A percentile compares a stretch with the other conserved stretches of the same genome.
phyloP scores from a whole-genome alignment of 2,329 filamentous ascomycete genomes.

The Ophiocordyceps australis region DNA sequence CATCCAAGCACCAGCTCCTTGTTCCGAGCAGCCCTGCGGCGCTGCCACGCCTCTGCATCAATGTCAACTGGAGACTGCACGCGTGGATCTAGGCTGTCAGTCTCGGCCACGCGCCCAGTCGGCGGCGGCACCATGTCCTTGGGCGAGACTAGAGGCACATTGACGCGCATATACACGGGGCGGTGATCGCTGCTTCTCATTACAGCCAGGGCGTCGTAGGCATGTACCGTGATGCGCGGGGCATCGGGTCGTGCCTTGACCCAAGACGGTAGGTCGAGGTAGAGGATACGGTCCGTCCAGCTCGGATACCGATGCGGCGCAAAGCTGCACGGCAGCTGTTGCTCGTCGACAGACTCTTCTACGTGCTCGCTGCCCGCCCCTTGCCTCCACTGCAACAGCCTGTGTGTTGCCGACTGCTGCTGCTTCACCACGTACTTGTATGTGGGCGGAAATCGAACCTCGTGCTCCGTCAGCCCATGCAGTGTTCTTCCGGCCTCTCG shows the following conservation, averaged over 20 bases:
- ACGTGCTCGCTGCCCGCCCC: slow-evolving; percentile 10
- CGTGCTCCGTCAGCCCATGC: slow-evolving; percentile 60
- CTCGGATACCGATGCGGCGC: slow-evolving; percentile 71
- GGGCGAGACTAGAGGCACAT: slow-evolving; percentile 39
- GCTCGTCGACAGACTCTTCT: slow-evolving; percentile 15
- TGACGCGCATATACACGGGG: slow-evolving; percentile 55
- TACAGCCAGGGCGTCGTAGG: slow-evolving; percentile 62
- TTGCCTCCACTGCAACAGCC: too few relatives aligned
- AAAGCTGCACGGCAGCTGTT: slow-evolving; percentile 46
- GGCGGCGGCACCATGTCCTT: slow-evolving; percentile 18
- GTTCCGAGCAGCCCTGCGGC: slow-evolving; percentile 24
- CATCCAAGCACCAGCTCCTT: slow-evolving; percentile 31
- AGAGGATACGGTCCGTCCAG: slow-evolving; percentile 89
- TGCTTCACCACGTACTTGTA: slow-evolving; percentile 77
- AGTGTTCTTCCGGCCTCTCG: slow-evolving; percentile 49
- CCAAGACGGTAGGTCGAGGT: slow-evolving; percentile 43
- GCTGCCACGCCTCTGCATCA: slow-evolving; percentile 34
- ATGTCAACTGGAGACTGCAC: slow-evolving; percentile 29
- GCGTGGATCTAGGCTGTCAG: slow-evolving; percentile 19
- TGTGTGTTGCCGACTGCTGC: too few relatives aligned
- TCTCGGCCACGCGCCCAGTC: slow-evolving; percentile 1
- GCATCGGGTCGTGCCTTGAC: slow-evolving; percentile 12
- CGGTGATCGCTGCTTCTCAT: slow-evolving; percentile 78
- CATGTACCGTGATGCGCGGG: slow-evolving; percentile 27
- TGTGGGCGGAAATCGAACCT: slow-evolving; percentile 69